Conservation (phyloP, 768 basidiomycete species). For the Russula emetica region DNA sequence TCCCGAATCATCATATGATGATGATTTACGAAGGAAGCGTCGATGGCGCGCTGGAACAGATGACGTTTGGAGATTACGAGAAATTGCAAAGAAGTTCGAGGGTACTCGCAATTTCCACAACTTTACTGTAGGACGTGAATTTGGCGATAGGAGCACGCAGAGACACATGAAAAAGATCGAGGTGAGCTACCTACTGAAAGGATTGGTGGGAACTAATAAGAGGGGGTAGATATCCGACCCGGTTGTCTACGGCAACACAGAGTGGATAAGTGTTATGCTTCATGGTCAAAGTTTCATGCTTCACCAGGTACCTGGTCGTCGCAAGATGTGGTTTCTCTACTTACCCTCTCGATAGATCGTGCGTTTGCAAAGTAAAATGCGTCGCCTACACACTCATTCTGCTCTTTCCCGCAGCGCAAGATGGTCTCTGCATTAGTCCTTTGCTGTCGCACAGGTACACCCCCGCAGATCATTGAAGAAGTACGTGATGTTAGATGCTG, state of each 20-base stretch:
- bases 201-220: neutral
- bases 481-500: slow-evolving; percentile 36
- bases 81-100: slow-evolving; percentile 58
- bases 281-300: slow-evolving; percentile 99
- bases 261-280: slow-evolving; percentile 91
- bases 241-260: slow-evolving; percentile 83
- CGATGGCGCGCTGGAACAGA: slow-evolving; percentile 59
- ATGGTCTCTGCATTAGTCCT: slow-evolving; percentile 92
- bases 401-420: slow-evolving; percentile 67
- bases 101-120: slow-evolving; percentile 98
- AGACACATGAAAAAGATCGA: slow-evolving; percentile 87
- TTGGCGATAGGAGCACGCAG: slow-evolving; percentile 73
- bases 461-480: slow-evolving; percentile 69
- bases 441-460: slow-evolving; percentile 68
- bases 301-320: slow-evolving; percentile 71
- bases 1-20: slow-evolving; percentile 42
- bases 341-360: slow-evolving; percentile 44
- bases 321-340: slow-evolving; percentile 6
- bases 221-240: slow-evolving; percentile 67
- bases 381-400: slow-evolving; percentile 24
- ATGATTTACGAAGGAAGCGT: slow-evolving; percentile 63
- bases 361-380: slow-evolving; percentile 29
- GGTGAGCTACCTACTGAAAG: slow-evolving; percentile 39
- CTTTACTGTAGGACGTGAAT: slow-evolving; percentile 87
- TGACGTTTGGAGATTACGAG: slow-evolving; percentile 54